A percentile compares a stretch with the other conserved stretches of the same genome.
These are phyloP conservation scores for Pseudozyma hubeiensis DNA, from an alignment of 1,284 basidiomycete species.

Conservation along the genomic window DNA sequence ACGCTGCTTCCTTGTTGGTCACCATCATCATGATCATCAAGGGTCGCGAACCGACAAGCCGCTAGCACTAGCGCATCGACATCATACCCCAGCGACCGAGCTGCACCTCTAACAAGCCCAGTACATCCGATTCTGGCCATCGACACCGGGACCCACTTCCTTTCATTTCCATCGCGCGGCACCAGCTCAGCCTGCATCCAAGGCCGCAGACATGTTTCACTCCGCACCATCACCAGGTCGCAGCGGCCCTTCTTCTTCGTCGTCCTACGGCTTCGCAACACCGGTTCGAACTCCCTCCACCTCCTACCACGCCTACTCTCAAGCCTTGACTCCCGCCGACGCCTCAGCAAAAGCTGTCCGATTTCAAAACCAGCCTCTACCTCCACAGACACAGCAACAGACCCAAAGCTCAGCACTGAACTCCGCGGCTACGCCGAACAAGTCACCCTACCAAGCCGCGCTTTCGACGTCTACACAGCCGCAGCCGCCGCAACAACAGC, in stretches of 20 bases:
- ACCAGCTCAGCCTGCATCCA: neutral
- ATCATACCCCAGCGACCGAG: too few relatives aligned
- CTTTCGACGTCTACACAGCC: constrained; percentile 5
- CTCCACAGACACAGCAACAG: constrained; percentile 14
- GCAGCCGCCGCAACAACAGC: constrained; percentile 7
- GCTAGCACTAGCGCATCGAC: too few relatives aligned
- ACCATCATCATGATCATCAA: neutral
- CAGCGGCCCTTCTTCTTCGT: constrained; percentile 1
- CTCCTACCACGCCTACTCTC: constrained; percentile 23
- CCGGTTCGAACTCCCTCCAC: constrained; percentile 30
- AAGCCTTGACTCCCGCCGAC: constrained; percentile 23
- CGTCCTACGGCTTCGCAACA: constrained; percentile 28
- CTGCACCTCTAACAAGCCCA: too few relatives aligned
- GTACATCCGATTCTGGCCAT: too few relatives aligned
- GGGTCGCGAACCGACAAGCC: too few relatives aligned
- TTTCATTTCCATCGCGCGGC: neutral
- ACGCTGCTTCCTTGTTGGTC: neutral
- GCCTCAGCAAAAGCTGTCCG: constrained; percentile 35
- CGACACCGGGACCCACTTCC: neutral
- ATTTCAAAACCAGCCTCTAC: constrained; percentile 36
- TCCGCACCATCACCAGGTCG: constrained; percentile 11
- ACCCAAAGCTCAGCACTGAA: neutral
- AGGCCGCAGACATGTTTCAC: constrained; percentile 10
- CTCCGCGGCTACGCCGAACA: constrained; percentile 8
- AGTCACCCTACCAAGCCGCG: constrained; percentile 19